phyloP scores from a whole-genome alignment of 768 basidiomycete genomes.

The Lactarius vividus region DNA sequence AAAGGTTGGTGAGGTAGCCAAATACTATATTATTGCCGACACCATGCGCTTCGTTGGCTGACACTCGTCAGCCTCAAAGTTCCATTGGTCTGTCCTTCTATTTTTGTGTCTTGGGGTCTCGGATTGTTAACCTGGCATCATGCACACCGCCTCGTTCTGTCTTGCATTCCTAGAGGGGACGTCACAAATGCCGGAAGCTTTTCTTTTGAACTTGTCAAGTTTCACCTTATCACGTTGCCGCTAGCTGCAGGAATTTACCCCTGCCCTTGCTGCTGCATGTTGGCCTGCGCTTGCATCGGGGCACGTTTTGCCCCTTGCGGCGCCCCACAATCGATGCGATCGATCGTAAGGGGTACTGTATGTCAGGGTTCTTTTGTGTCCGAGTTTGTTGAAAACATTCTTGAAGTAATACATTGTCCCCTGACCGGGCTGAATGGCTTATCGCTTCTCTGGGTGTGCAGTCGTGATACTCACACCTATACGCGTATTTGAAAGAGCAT shows the following conservation, averaged over 20 bases:
- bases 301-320: not conserved
- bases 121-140: not conserved
- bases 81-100: slow-evolving; percentile 3
- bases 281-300: not conserved
- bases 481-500: not conserved
- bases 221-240: slow-evolving; percentile 1
- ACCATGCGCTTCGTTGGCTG: slow-evolving; percentile 80
- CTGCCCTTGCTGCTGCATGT: slow-evolving; percentile 1
- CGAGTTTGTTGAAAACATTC: not conserved
- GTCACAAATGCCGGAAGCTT: not conserved
- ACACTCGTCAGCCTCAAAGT: not conserved
- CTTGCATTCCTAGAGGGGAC: slow-evolving; percentile 5
- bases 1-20: slow-evolving; percentile 70
- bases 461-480: not conserved
- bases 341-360: not conserved
- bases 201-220: not conserved
- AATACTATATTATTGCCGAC: slow-evolving; percentile 80
- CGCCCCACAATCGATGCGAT: slow-evolving; percentile 8
- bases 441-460: not conserved
- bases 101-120: not conserved
- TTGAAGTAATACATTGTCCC: slow-evolving; percentile 6
- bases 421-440: not conserved
- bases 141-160: not conserved
- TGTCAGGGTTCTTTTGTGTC: not conserved
- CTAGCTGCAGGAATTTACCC: not conserved